Conservation (phyloP, 495 filamentous ascomycete genomes). For the Bombardia bombarda region DNA sequence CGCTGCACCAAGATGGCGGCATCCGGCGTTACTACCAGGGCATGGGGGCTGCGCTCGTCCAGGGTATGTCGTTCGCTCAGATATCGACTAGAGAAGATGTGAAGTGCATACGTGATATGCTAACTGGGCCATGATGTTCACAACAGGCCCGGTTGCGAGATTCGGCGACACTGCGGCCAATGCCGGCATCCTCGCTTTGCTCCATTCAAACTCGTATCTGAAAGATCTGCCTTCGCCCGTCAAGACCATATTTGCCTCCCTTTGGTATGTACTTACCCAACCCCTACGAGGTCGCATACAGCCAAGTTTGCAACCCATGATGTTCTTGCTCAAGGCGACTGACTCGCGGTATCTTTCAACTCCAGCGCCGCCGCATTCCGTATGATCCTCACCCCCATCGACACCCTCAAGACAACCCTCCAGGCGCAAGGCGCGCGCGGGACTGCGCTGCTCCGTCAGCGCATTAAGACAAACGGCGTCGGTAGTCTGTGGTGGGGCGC, state of each 20-base stretch:
- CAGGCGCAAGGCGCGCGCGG: conserved; percentile 23
- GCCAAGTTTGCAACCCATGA: too few species aligned
- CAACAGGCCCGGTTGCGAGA: conserved; percentile 25
- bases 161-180: conserved; percentile 32
- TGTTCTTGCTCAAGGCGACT: too few species aligned
- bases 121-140: background rate
- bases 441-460: conserved; percentile 20
- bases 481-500: conserved; percentile 29
- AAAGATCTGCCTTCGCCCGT: conserved; percentile 19
- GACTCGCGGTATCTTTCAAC: too few species aligned
- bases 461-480: conserved; percentile 25
- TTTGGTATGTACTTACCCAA: conserved; percentile 10
- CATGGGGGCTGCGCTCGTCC: conserved; percentile 24
- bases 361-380: conserved; percentile 20
- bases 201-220: conserved; percentile 24
- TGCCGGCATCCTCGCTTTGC: conserved; percentile 25
- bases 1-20: conserved; percentile 19
- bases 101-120: background rate
- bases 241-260: conserved; percentile 24
- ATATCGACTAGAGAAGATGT: too few species aligned
- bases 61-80: too few species aligned
- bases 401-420: conserved; percentile 28
- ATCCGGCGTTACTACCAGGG: conserved; percentile 24
- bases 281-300: background rate
- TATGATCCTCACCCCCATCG: conserved; percentile 26